A percentile compares a stretch with the other conserved stretches of the same genome.
These are phyloP conservation scores for Pythium folliculosum DNA, from an alignment of 352 stramenopile species.

Conservation along the genomic window DNA sequence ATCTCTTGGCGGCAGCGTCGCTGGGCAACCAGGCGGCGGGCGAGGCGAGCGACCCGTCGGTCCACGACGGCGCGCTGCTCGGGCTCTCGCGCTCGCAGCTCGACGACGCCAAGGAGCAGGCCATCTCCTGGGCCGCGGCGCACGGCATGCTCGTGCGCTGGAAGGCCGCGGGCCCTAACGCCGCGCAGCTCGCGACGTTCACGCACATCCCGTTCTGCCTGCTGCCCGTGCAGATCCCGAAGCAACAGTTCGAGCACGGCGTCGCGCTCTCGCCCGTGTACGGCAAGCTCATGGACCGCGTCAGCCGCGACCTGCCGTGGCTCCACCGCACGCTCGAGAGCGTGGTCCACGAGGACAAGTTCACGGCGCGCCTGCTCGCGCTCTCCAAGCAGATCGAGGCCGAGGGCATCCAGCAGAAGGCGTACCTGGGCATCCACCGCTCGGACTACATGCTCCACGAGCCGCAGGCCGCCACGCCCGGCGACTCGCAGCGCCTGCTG, in stretches of 20 bases:
- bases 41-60: conserved; percentile 5
- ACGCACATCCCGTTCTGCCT: conserved; percentile 81
- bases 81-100: conserved; percentile 46
- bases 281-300: conserved; percentile 73
- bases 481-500: conserved; percentile 67
- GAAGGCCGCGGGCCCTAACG: conserved; percentile 37
- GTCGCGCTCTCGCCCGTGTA: conserved; percentile 73
- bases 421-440: conserved; percentile 88
- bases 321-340: conserved; percentile 69
- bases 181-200: conserved; percentile 46
- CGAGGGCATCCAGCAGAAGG: conserved; percentile 77
- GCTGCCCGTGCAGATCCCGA: conserved; percentile 64
- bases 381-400: conserved; percentile 73
- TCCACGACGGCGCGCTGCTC: conserved; percentile 39
- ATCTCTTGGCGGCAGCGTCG: conserved; percentile 30
- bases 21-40: conserved; percentile 23
- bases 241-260: conserved; percentile 64
- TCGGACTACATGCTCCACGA: conserved; percentile 96
- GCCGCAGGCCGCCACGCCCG: conserved; percentile 35
- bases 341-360: conserved; percentile 85
- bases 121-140: conserved; percentile 69
- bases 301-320: conserved; percentile 81
- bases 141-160: conserved; percentile 75
- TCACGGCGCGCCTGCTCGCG: conserved; percentile 79
- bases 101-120: conserved; percentile 61